phyloP scores from a whole-genome alignment of 176 grass and related monocot species.

The Poa pratensis region DNA sequence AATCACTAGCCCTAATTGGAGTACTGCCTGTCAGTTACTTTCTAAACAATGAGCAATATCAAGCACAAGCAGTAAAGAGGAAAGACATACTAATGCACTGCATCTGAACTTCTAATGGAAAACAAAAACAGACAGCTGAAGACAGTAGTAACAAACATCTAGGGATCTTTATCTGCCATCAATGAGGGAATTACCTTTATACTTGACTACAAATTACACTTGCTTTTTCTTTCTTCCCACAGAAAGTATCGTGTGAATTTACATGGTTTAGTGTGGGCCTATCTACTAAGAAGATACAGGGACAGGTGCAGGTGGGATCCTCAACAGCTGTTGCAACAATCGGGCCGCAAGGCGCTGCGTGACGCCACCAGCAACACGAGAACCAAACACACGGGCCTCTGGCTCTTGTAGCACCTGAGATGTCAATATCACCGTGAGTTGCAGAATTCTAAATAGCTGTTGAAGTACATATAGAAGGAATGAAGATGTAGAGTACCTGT shows the following conservation, averaged over 20 bases:
- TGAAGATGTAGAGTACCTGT: constrained; percentile 57
- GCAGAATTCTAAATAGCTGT: not conserved
- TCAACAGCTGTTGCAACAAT: constrained; percentile 80
- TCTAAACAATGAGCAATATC: not conserved
- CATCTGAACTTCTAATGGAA: not conserved
- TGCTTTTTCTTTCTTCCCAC: constrained; percentile 33
- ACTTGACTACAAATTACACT: constrained; percentile 41
- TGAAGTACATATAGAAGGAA: not conserved
- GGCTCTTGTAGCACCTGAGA: constrained; percentile 85
- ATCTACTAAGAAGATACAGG: constrained; percentile 46
- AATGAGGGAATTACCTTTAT: constrained; percentile 44
- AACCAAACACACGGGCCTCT: constrained; percentile 68
- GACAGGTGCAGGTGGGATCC: constrained; percentile 41
- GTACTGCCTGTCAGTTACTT: not conserved
- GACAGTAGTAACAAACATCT: constrained; percentile 18
- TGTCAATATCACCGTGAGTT: constrained; percentile 28
- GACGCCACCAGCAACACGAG: constrained; percentile 82
- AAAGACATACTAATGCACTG: not conserved
- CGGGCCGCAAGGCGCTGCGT: constrained; percentile 85
- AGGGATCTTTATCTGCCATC: constrained; percentile 35
- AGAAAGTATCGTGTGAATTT: constrained; percentile 54
- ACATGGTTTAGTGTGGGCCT: constrained; percentile 44
- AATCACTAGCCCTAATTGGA: not conserved
- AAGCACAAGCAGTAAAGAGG: not conserved
- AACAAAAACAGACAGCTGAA: not conserved